phyloP scores from a whole-genome alignment of 2,329 filamentous ascomycete genomes.

The Cyphellophora europaea region DNA sequence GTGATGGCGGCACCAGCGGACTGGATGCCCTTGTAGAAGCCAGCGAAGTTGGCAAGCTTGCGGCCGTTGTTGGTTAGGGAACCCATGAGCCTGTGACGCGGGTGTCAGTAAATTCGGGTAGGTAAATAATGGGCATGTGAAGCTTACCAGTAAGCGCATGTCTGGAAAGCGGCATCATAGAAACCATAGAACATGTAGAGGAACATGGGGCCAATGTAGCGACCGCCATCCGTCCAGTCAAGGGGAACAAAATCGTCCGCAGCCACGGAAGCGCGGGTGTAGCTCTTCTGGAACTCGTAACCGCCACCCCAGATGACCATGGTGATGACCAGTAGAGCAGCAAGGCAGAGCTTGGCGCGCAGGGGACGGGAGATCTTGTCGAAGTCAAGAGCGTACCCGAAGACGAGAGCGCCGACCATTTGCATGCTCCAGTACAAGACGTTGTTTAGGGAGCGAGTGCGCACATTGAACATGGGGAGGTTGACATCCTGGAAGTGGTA shows the following conservation, averaged over 20 bases:
- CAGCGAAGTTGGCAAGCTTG: constrained; percentile 74
- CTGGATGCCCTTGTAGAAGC: constrained; percentile 75
- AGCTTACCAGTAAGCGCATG: constrained; percentile 71
- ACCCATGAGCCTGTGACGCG: constrained; percentile 61
- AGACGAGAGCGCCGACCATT: constrained; percentile 64
- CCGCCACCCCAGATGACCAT: constrained; percentile 77
- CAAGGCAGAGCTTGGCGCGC: constrained; percentile 57
- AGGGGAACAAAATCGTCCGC: constrained; percentile 21
- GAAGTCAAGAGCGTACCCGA: constrained; percentile 63
- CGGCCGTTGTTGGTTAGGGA: constrained; percentile 78
- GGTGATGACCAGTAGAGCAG: constrained; percentile 56
- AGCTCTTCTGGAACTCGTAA: constrained; percentile 62
- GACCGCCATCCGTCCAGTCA: constrained; percentile 59
- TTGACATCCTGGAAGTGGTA: constrained; percentile 74
- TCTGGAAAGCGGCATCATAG: constrained; percentile 86
- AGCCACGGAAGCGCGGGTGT: constrained; percentile 35
- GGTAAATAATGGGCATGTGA: too few species aligned
- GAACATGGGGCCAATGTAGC: constrained; percentile 76
- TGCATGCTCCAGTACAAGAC: constrained; percentile 72
- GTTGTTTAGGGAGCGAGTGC: constrained; percentile 67
- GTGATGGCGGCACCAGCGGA: constrained; percentile 67
- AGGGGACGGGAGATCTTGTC: constrained; percentile 50
- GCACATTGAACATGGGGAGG: constrained; percentile 59
- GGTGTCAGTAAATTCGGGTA: too few species aligned
- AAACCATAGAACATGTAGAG: constrained; percentile 86